phyloP scores from a whole-genome alignment of 208 protist species.

The Acanthamoeba triangularis region DNA sequence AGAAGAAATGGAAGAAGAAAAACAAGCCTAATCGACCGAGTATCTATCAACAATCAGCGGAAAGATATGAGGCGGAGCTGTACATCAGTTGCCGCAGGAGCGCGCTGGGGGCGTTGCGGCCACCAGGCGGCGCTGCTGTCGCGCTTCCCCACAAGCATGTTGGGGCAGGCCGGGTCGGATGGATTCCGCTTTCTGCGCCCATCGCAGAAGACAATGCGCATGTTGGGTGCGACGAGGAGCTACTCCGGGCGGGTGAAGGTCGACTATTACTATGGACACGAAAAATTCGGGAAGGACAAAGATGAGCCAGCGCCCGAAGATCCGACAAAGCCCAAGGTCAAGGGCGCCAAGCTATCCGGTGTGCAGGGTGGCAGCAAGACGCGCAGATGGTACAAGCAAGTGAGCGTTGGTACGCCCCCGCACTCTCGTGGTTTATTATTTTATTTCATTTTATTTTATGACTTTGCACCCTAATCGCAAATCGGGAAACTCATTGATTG shows the following conservation, averaged over 20 bases:
- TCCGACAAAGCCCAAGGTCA: background rate
- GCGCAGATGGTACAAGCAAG: conserved; percentile 68
- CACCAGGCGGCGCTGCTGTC: background rate
- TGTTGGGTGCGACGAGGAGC: background rate
- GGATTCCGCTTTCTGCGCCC: background rate
- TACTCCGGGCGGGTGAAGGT: conserved; percentile 29
- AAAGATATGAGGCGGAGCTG: background rate
- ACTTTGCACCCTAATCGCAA: background rate
- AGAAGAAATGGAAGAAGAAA: background rate
- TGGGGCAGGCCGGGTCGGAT: background rate
- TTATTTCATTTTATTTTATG: too few relatives aligned
- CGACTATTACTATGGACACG: conserved; percentile 67
- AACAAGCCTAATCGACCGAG: background rate
- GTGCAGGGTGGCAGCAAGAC: conserved; percentile 53
- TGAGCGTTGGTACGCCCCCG: background rate
- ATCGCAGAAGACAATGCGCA: background rate
- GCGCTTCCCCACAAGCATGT: background rate
- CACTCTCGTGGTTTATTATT: too few relatives aligned
- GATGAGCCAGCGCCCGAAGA: background rate
- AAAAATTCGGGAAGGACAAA: conserved; percentile 16
- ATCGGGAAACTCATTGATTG: background rate
- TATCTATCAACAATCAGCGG: background rate
- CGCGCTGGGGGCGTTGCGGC: background rate
- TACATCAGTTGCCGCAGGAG: background rate
- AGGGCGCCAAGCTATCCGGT: conserved; percentile 53